These are phyloP conservation scores for Castanospermum australe DNA, from an alignment of 306 rosid species.

Conservation along the genomic window DNA sequence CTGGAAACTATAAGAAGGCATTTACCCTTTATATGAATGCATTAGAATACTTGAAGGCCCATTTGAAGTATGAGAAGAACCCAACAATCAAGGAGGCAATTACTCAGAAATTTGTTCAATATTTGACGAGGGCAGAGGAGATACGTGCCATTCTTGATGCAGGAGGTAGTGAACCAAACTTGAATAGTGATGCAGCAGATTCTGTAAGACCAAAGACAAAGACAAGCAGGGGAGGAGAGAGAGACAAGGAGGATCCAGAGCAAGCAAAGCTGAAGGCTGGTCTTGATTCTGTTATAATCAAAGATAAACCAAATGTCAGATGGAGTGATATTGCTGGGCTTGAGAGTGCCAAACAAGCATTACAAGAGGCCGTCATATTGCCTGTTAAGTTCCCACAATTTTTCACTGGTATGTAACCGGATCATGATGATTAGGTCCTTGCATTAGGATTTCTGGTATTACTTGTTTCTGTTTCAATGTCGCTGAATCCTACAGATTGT, in stretches of 20 bases:
- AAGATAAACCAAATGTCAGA: constrained; percentile 77
- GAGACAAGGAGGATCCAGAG: constrained; percentile 81
- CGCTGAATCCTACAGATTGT: not conserved
- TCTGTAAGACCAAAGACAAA: constrained; percentile 60
- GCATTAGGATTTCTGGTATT: not conserved
- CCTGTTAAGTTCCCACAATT: constrained; percentile 83
- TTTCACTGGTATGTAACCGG: constrained; percentile 56
- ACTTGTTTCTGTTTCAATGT: not conserved
- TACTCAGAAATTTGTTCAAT: constrained; percentile 73
- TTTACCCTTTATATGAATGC: constrained; percentile 77
- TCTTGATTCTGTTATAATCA: constrained; percentile 70
- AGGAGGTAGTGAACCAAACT: constrained; percentile 58
- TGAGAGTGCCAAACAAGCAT: constrained; percentile 79
- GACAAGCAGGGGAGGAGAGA: constrained; percentile 41
- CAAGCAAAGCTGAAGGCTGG: constrained; percentile 66
- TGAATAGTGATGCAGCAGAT: constrained; percentile 53
- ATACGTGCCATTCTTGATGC: constrained; percentile 66
- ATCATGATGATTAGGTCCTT: not conserved
- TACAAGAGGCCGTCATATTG: constrained; percentile 77
- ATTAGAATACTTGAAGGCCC: constrained; percentile 69
- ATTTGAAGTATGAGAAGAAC: constrained; percentile 84
- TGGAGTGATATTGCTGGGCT: constrained; percentile 84
- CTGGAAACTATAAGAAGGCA: constrained; percentile 73
- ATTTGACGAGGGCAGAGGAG: constrained; percentile 84
- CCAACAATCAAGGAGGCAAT: constrained; percentile 75